phyloP scores from a whole-genome alignment of 441 rosid genomes.

The Iberis amara region DNA sequence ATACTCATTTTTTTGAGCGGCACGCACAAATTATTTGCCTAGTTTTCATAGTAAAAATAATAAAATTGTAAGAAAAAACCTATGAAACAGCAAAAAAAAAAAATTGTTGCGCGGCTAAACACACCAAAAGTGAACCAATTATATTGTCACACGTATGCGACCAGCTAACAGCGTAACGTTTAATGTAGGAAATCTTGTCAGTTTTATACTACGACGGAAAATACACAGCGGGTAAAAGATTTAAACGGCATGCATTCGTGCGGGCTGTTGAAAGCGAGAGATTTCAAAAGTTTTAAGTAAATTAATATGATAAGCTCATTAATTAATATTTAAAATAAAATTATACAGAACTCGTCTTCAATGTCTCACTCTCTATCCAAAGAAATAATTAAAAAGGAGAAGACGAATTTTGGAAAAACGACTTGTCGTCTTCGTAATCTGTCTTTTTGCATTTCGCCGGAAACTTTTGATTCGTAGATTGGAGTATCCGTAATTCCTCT shows the following conservation, averaged over 20 bases:
- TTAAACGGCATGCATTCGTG: conserved; percentile 21
- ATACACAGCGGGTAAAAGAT: conserved; percentile 20
- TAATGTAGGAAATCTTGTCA: too few species aligned
- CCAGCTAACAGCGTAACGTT: too few species aligned
- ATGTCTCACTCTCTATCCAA: conserved; percentile 28
- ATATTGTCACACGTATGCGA: not conserved
- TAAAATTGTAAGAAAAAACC: too few species aligned
- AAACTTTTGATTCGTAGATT: conserved; percentile 7
- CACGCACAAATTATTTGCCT: too few species aligned
- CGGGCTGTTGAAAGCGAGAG: conserved; percentile 19
- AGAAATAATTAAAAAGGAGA: not conserved
- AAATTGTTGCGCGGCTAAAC: conserved; percentile 2
- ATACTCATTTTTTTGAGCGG: too few species aligned
- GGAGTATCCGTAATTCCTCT: conserved; percentile 6
- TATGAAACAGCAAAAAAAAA: conserved; percentile 3
- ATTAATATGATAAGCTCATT: not conserved
- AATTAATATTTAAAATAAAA: not conserved
- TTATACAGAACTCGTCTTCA: conserved; percentile 17
- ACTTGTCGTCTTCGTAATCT: conserved; percentile 15
- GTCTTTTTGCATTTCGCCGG: conserved; percentile 19
- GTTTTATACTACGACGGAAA: too few species aligned
- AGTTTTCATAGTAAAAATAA: too few species aligned
- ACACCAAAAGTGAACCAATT: not conserved
- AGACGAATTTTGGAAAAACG: conserved; percentile 14
- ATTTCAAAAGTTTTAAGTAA: not conserved